A percentile compares a stretch with the other conserved stretches of the same genome.
phyloP scores from a whole-genome alignment of 495 filamentous ascomycete genomes.

The Cenococcum geophilum region DNA sequence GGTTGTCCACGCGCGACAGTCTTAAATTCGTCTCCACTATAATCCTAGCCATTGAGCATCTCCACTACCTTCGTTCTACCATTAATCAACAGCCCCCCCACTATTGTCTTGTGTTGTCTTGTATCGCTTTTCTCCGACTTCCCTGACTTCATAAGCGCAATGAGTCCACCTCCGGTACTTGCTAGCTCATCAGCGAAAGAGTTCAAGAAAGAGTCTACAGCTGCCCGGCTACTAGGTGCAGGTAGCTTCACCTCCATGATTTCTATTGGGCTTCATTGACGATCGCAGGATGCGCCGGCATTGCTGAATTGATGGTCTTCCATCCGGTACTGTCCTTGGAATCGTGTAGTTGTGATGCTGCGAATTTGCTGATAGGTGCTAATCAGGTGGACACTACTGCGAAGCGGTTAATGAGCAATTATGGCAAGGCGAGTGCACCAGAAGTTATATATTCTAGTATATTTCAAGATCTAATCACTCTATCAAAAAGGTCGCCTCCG shows the following conservation, averaged over 20 bases:
- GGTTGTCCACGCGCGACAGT: background rate
- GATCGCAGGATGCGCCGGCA: conserved; percentile 75
- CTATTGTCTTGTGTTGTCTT: background rate
- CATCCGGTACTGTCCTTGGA: conserved; percentile 64
- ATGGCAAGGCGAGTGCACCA: conserved; percentile 54
- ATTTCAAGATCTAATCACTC: background rate
- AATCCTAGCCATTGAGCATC: background rate
- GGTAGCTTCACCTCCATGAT: conserved; percentile 47
- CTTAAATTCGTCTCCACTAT: background rate
- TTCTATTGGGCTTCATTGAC: conserved; percentile 8
- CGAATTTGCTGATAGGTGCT: background rate
- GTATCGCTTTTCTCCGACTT: background rate
- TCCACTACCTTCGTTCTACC: background rate
- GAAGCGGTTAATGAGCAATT: conserved; percentile 99
- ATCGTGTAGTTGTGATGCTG: background rate
- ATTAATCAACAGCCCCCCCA: background rate
- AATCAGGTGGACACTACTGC: conserved; percentile 90
- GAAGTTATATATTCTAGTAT: background rate
- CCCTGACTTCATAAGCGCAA: conserved; percentile 2
- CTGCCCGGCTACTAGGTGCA: conserved; percentile 82
- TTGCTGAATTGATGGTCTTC: conserved; percentile 94
- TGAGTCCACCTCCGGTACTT: conserved; percentile 22
- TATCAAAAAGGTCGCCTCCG: conserved; percentile 50
- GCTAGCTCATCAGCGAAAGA: conserved; percentile 46
- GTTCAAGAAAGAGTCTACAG: conserved; percentile 80